phyloP scores from a whole-genome alignment of 306 rosid genomes.

The Pterocarpus macrocarpus region DNA sequence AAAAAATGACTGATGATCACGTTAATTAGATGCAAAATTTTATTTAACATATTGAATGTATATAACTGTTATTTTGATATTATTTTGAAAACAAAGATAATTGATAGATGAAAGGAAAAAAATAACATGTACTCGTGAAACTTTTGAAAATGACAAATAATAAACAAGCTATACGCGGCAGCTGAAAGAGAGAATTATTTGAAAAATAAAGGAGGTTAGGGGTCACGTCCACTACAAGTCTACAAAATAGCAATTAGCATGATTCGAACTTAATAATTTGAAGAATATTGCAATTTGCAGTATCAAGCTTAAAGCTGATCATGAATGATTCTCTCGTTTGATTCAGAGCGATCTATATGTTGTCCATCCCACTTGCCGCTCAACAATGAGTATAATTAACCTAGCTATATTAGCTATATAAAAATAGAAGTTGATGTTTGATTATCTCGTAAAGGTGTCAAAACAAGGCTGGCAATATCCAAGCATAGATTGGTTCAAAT shows the following conservation, averaged over 20 bases:
- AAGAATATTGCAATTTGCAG: neutral
- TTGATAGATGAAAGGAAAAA: too few relatives aligned
- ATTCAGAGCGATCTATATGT: constrained; percentile 21
- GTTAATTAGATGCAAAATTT: too few relatives aligned
- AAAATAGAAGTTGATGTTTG: too few relatives aligned
- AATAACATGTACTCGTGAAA: too few relatives aligned
- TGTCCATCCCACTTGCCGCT: neutral
- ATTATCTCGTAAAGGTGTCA: too few relatives aligned
- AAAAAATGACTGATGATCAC: too few relatives aligned
- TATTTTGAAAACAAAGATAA: too few relatives aligned
- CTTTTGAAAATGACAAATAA: neutral
- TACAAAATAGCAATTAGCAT: neutral
- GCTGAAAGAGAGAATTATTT: neutral
- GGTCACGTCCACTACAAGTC: neutral
- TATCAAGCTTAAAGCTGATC: neutral
- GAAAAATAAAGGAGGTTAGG: neutral
- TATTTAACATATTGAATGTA: too few relatives aligned
- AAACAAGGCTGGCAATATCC: neutral
- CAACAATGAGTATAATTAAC: too few relatives aligned
- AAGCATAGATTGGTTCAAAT: too few relatives aligned
- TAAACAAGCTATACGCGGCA: neutral
- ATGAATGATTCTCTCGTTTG: constrained; percentile 32
- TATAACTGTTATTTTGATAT: too few relatives aligned
- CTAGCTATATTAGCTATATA: too few relatives aligned
- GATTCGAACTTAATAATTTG: neutral